Conservation (phyloP, 257 asterid species). For the Parsonsia alboflavescens region DNA sequence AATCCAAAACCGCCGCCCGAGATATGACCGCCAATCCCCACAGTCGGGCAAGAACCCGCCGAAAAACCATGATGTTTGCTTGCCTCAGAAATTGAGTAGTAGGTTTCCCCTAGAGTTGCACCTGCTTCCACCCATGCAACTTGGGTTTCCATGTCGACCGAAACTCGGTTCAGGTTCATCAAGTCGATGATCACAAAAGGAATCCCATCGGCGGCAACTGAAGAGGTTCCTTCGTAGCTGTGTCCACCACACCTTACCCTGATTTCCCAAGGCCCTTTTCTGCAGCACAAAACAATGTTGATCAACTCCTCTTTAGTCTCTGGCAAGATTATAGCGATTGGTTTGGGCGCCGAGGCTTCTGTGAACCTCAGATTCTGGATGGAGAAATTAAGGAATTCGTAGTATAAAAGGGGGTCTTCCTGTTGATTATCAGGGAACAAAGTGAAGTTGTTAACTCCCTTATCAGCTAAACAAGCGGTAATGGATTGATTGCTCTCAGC, state of each 20-base stretch:
- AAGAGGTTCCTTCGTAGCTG: slow-evolving; percentile 74
- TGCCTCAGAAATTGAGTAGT: slow-evolving; percentile 39
- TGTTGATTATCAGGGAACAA: slow-evolving; percentile 23
- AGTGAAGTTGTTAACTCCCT: slow-evolving; percentile 43
- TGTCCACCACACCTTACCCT: slow-evolving; percentile 79
- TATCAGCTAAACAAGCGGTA: slow-evolving; percentile 40
- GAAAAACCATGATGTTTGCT: slow-evolving; percentile 45
- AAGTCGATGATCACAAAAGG: slow-evolving; percentile 57
- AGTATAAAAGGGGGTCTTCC: slow-evolving; percentile 26
- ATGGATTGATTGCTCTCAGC: slow-evolving; percentile 19
- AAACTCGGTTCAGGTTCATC: slow-evolving; percentile 41
- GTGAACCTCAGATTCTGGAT: slow-evolving; percentile 60
- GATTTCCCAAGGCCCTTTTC: slow-evolving; percentile 36
- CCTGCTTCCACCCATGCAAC: slow-evolving; percentile 70
- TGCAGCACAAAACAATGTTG: slow-evolving; percentile 38
- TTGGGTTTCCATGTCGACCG: slow-evolving; percentile 34
- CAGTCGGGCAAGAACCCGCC: slow-evolving; percentile 79
- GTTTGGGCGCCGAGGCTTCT: slow-evolving; percentile 41
- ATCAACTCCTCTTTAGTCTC: slow-evolving; percentile 45
- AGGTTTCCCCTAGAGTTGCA: slow-evolving; percentile 63
- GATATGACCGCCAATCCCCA: slow-evolving; percentile 71
- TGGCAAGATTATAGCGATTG: slow-evolving; percentile 52
- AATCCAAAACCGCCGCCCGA: slow-evolving; percentile 72
- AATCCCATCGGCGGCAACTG: slow-evolving; percentile 34
- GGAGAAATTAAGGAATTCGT: slow-evolving; percentile 49